Evolutionary conservation across 139 green algal genomes (phyloP), one percentile per base, ranked within the genome.

Genomic region (Chlamydomonas incerta): DNA sequence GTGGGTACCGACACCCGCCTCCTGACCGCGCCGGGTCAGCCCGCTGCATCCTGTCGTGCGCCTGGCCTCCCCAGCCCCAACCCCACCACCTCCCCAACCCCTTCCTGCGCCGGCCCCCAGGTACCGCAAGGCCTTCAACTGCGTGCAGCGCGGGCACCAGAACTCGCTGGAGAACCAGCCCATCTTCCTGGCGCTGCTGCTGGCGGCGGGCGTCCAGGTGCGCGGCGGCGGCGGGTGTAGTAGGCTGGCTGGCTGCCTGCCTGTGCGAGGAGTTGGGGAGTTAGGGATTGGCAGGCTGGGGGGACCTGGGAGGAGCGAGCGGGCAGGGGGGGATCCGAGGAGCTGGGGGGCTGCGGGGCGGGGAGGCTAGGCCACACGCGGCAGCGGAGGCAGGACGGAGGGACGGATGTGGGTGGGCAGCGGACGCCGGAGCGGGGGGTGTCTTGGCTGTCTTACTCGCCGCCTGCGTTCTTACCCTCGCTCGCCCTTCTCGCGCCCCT

Each of bases 131-230:
- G 47, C 41, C 37, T 95, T 92, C 80, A 93, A 96, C 76, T 96
- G 88, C 77, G 60, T 92, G n/a, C 93, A 95, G 74, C 77, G 90
- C 33, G 94, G 79, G 0, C 93, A 96, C 81, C 92, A 96, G 88
- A 95, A 96, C 88, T 90, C 75, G 20, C 84, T 97, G 47, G 94
- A 97, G 87, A 92, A 92, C 71, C 86, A 91, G 50, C 91, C 92
- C 33, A 90, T 80, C 55, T 92, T 92, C 83, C 67, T 94, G 71
- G 81, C 41, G 0, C 75, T 94, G 74, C 75, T 93, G 21, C 31
- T 88, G 0, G 58, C 71, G 0, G 85, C 91, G 33, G 91, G 89
- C 31, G 50, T 93, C 41, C 87, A 91, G 88, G 85, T 93, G 76
- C n/a, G 62, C 9, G 33, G 31, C 13, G 67, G 33, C 33, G 33